phyloP scores from a whole-genome alignment of 306 rosid genomes.

The Sindora glabra region DNA sequence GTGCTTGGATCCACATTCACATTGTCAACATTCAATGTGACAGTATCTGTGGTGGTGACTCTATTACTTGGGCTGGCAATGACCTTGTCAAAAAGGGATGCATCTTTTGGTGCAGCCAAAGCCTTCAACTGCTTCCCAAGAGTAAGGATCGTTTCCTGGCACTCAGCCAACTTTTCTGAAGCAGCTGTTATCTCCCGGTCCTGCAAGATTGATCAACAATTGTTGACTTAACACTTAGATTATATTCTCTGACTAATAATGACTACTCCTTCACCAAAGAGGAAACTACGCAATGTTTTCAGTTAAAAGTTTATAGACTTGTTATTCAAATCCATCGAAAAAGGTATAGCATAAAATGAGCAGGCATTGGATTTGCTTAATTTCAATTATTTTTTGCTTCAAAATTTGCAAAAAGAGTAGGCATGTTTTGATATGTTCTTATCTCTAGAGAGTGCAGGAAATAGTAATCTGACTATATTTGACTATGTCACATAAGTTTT shows the following conservation, averaged over 20 bases:
- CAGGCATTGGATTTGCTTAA: too few species aligned
- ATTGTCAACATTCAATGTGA: neutral
- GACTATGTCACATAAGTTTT: too few species aligned
- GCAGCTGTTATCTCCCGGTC: slow-evolving; percentile 87
- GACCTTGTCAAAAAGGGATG: slow-evolving; percentile 50
- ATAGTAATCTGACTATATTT: neutral
- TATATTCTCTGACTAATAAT: too few species aligned
- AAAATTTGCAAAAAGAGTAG: too few species aligned
- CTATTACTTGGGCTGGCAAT: slow-evolving; percentile 25
- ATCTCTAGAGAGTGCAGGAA: too few species aligned
- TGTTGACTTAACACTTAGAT: neutral
- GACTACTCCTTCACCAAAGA: too few species aligned
- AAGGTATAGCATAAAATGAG: too few species aligned
- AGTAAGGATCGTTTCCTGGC: slow-evolving; percentile 86
- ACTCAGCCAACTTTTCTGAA: slow-evolving; percentile 89
- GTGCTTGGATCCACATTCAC: slow-evolving; percentile 10
- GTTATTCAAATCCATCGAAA: too few species aligned
- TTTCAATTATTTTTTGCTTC: too few species aligned
- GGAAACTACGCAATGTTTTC: too few species aligned
- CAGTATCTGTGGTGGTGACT: neutral
- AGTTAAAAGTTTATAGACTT: too few species aligned
- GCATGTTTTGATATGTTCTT: too few species aligned
- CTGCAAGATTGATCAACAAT: slow-evolving; percentile 34
- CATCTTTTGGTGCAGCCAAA: slow-evolving; percentile 61
- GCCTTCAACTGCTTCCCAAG: slow-evolving; percentile 93